Evolutionary conservation across 495 filamentous ascomycete species (phyloP).

Genomic region (Rhypophila decipiens): DNA sequence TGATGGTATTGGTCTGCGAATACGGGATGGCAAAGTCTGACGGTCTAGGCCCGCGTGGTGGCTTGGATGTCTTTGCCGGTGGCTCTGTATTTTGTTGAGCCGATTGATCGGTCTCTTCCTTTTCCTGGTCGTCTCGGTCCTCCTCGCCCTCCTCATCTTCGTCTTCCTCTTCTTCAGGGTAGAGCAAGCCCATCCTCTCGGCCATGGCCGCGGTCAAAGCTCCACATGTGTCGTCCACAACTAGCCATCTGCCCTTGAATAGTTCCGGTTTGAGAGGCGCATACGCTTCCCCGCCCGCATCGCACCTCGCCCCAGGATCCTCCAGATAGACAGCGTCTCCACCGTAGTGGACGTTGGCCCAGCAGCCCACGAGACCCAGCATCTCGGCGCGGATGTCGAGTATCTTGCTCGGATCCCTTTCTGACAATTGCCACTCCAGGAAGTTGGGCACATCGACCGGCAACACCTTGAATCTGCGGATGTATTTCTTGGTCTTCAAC

Average conservation of each 20-base stretch:
- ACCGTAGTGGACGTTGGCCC: conserved; percentile 46
- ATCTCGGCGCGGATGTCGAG: conserved; percentile 86
- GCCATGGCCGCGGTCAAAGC: conserved; percentile 82
- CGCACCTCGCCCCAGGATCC: conserved; percentile 17
- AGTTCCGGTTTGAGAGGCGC: conserved; percentile 12
- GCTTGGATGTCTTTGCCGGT: conserved; percentile 5
- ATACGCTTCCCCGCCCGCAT: conserved; percentile 20
- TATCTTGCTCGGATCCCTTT: conserved; percentile 71
- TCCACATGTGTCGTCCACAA: conserved; percentile 86
- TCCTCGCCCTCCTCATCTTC: conserved; percentile 23
- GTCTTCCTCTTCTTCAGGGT: conserved; percentile 38
- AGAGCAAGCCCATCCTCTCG: conserved; percentile 83
- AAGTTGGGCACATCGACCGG: conserved; percentile 74
- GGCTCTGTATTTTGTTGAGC: conserved; percentile 1
- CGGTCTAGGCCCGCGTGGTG: conserved; percentile 22
- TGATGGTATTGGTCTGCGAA: conserved; percentile 73
- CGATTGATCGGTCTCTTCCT: conserved; percentile 3
- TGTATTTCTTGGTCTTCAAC: conserved; percentile 88
- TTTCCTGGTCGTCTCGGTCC: conserved; percentile 10
- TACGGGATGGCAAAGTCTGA: conserved; percentile 35
- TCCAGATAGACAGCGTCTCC: conserved; percentile 30
- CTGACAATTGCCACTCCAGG: conserved; percentile 63
- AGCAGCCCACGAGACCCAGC: conserved; percentile 57
- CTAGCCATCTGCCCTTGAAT: conserved; percentile 66
- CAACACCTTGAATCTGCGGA: conserved; percentile 75